These are phyloP conservation scores for Neostapfia colusana DNA, from an alignment of 176 grass and related monocot species.

Conservation along the genomic window DNA sequence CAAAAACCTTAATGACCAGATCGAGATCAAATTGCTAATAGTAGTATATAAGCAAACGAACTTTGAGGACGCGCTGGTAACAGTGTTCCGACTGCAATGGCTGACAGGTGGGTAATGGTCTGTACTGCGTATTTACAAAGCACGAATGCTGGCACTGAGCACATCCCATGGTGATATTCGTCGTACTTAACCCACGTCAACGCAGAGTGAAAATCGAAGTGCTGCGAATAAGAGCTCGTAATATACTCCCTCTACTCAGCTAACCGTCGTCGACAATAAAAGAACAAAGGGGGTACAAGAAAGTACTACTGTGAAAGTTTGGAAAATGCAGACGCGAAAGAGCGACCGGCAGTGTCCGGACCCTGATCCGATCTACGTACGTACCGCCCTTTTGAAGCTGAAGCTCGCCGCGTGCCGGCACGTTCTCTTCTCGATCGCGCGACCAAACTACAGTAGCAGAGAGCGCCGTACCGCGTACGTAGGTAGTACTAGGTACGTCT, in stretches of 20 bases:
- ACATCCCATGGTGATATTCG: background rate
- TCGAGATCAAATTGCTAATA: slow-evolving; percentile 21
- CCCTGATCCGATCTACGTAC: background rate
- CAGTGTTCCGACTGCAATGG: background rate
- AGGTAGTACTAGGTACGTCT: background rate
- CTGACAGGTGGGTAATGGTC: background rate
- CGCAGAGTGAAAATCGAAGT: background rate
- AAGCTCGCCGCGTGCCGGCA: background rate
- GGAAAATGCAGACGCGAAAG: background rate
- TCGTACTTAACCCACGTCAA: background rate
- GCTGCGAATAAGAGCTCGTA: background rate
- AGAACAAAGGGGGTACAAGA: background rate
- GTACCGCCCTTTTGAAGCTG: no score
- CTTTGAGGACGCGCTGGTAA: background rate
- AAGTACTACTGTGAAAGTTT: background rate
- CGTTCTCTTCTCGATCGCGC: background rate
- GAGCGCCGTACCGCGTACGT: no score
- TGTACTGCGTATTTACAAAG: background rate
- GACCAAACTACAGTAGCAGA: background rate
- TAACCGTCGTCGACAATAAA: background rate
- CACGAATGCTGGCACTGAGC: background rate
- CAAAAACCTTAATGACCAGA: slow-evolving; percentile 32
- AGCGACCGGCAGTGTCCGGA: background rate
- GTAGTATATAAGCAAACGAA: background rate
- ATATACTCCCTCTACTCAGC: background rate